phyloP scores from a whole-genome alignment of 2,329 filamentous ascomycete species.

The Bipolaris cookei region DNA sequence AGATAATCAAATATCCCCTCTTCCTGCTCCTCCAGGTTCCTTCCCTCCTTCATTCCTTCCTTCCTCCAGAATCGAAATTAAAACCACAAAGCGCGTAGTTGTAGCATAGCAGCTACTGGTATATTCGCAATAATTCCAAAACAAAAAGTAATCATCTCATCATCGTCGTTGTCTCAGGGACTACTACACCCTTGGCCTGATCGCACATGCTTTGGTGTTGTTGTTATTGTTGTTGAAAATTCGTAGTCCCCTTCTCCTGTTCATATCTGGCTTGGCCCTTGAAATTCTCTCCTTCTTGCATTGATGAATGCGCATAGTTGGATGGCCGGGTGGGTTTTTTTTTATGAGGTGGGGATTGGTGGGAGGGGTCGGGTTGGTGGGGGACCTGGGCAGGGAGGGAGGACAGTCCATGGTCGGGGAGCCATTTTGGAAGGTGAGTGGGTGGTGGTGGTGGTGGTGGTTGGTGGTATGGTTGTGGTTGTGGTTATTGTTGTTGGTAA shows the following conservation, averaged over 20 bases:
- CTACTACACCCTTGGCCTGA: too few relatives aligned
- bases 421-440: background rate
- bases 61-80: too few relatives aligned
- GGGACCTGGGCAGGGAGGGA: slow-evolving; percentile 7
- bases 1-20: too few relatives aligned
- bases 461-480: background rate
- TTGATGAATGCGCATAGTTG: background rate
- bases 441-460: background rate
- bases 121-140: background rate
- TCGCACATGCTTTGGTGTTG: too few relatives aligned
- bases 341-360: slow-evolving; percentile 1
- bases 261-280: background rate
- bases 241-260: background rate
- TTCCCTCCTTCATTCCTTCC: too few relatives aligned
- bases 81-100: background rate
- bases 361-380: slow-evolving; percentile 6
- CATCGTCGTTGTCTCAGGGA: too few relatives aligned
- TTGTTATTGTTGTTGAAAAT: too few relatives aligned
- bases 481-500: background rate
- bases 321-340: background rate
- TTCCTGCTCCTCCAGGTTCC: too few relatives aligned
- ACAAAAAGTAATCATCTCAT: background rate
- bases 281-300: background rate
- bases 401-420: slow-evolving; percentile 3
- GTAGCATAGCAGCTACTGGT: slow-evolving; percentile 6